Base-by-base conservation (phyloP, 2,329 filamentous ascomycete genomes). In the Fusarium acutatum region DNA sequence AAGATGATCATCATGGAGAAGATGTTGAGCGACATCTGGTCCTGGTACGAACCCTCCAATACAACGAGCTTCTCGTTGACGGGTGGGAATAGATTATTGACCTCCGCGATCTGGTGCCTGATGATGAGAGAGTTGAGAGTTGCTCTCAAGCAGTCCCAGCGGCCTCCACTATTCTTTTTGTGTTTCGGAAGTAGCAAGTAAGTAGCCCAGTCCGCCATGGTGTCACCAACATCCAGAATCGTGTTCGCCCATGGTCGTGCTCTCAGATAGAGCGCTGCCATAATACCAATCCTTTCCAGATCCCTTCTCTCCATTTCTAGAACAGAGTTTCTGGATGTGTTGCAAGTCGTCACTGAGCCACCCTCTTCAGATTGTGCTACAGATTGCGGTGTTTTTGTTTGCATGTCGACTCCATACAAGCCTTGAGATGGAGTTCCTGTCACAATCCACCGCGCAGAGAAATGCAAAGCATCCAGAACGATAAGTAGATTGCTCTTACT, bases 351-450 rank as follows among this genome's bases (percentile, higher is more conserved):
- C 22, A 15, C 14, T 46, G 24, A 35, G 22, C 35, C 37, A 18
- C 26, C 12, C 6, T 49, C 37, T 28, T 50, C 43, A 22, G 30
- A 14, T 35, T 28, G 30, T 44, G 26, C 57, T 52, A 20, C 34
- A 15, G 7, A 30, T n/a, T 18, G 46, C 20, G 61, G 34, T 17
- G 38, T 37, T 18, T 64, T 26, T 28, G 67, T 52, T 20, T 64
- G 44, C 32, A 64, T 56, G 37, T 81, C 79, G 8, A 94, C 88
- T 1, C 95, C 94, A 63, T 94, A 94, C 0, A 98, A 84, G 15
- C 95, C 94, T 70, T 91, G 92, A 2, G 95, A 94, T 6, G 96
- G 96, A 0, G 96, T 98, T 63, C 96, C 96, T 2, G 94, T 97
- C 2, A 97, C 92, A 8, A 97, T 90, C 96, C 96, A 98, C 15